Evolutionary conservation across 1,284 basidiomycete genomes (phyloP).

Genomic region (Testicularia cyperi): DNA sequence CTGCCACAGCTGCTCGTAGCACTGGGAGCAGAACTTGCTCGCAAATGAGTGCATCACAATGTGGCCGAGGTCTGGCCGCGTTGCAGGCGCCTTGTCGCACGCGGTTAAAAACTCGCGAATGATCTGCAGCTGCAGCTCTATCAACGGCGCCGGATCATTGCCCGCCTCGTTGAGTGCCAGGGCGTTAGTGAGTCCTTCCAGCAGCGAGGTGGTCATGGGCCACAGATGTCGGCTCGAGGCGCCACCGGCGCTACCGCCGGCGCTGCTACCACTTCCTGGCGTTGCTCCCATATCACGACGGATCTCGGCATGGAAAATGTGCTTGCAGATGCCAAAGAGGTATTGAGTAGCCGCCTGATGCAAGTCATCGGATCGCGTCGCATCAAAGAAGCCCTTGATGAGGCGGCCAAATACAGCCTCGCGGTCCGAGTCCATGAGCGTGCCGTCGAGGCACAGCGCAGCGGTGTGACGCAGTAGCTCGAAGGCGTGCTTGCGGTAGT

Average conservation of each 20-base stretch:
- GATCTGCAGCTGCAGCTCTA: constrained; percentile 47
- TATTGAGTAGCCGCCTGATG: constrained; percentile 71
- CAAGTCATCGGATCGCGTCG: constrained; percentile 72
- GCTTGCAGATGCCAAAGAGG: constrained; percentile 70
- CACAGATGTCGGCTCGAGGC: constrained; percentile 65
- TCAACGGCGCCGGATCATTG: constrained; percentile 54
- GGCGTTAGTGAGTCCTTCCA: constrained; percentile 53
- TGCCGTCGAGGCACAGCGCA: constrained; percentile 73
- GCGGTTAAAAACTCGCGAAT: constrained; percentile 44
- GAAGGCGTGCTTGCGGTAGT: constrained; percentile 75
- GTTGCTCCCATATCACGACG: constrained; percentile 60
- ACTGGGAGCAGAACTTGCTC: constrained; percentile 55
- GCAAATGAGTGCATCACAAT: constrained; percentile 57
- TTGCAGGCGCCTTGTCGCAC: constrained; percentile 44
- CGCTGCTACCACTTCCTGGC: too few species aligned
- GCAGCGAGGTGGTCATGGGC: constrained; percentile 62
- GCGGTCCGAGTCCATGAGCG: constrained; percentile 65
- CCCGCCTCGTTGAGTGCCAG: constrained; percentile 44
- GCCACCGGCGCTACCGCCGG: too few species aligned
- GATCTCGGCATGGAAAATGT: constrained; percentile 67
- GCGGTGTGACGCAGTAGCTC: constrained; percentile 75
- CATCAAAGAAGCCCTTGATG: constrained; percentile 74
- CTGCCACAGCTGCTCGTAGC: constrained; percentile 59
- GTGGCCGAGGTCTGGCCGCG: constrained; percentile 46
- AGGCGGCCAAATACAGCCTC: constrained; percentile 73